These are phyloP conservation scores for Phyllosticta paracitricarpa DNA, from an alignment of 2,329 filamentous ascomycete genomes.

Conservation along the genomic window DNA sequence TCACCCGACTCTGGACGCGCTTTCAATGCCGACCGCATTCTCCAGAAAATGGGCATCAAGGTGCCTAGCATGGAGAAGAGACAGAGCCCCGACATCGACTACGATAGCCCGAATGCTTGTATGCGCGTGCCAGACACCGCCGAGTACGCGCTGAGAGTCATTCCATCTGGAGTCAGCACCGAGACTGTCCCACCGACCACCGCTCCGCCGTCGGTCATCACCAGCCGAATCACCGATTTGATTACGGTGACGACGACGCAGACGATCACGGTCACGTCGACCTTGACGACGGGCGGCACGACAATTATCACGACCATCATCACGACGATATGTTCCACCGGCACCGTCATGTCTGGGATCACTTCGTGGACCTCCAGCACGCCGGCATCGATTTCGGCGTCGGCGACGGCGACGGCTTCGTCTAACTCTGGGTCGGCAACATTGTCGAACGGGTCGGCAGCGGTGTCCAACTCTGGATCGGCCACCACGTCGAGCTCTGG, in stretches of 20 bases:
- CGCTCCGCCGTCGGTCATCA: neutral
- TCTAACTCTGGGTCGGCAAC: too few species aligned
- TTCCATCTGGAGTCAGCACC: neutral
- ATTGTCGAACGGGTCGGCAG: too few species aligned
- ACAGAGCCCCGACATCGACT: neutral
- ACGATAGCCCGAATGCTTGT: neutral
- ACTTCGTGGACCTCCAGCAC: slow-evolving; percentile 2
- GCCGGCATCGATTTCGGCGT: neutral
- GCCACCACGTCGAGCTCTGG: neutral
- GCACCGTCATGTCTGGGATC: neutral
- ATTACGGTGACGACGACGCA: slow-evolving; percentile 2
- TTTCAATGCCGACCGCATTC: neutral
- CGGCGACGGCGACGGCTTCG: neutral
- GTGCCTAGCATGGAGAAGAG: neutral
- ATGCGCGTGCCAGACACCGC: neutral
- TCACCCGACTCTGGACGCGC: neutral
- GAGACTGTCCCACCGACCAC: neutral
- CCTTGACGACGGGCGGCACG: neutral
- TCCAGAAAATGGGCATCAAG: neutral
- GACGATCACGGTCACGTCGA: neutral
- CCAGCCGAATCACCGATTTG: neutral
- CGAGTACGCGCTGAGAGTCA: neutral
- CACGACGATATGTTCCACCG: slow-evolving; percentile 1
- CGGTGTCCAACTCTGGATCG: too few species aligned
- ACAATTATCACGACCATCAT: neutral